Percentiles rank a stretch among this genome's conserved stretches.
Evolutionary conservation across 768 basidiomycete genomes (phyloP).

Genomic region (Hypholoma fasciculare): DNA sequence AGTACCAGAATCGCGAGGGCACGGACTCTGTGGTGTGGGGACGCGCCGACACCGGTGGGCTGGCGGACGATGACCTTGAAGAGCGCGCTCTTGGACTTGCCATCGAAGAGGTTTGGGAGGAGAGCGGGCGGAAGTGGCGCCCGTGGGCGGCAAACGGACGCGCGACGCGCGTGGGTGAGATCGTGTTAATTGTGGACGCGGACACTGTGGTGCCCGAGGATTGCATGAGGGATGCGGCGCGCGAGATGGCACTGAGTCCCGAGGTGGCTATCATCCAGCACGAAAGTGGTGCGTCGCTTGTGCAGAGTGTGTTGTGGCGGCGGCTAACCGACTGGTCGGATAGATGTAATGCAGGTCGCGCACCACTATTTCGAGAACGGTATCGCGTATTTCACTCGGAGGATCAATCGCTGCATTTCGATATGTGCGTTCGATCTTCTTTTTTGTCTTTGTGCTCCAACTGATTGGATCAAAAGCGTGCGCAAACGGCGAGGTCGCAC

Average conservation of each 20-base stretch:
- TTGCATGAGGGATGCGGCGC: conserved; percentile 82
- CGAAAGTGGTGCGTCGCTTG: conserved; percentile 52
- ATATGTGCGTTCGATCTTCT: conserved; percentile 51
- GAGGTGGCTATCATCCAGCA: conserved; percentile 87
- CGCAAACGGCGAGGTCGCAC: conserved; percentile 80
- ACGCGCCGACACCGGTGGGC: conserved; percentile 1
- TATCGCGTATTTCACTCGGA: conserved; percentile 79
- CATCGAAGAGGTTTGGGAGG: conserved; percentile 69
- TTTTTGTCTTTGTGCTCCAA: conserved; percentile 13
- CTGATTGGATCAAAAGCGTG: conserved; percentile 46
- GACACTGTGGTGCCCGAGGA: conserved; percentile 81
- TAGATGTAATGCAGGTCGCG: conserved; percentile 82
- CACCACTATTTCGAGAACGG: conserved; percentile 91
- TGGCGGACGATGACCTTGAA: conserved; percentile 50
- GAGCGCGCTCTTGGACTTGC: conserved; percentile 72
- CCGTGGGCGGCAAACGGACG: conserved; percentile 79
- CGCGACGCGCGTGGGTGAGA: conserved; percentile 69
- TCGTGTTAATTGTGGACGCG: conserved; percentile 79
- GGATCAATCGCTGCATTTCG: conserved; percentile 75
- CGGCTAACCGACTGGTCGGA: not conserved
- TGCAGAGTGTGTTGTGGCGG: too few relatives aligned
- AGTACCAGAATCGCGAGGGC: conserved; percentile 66
- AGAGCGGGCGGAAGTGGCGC: conserved; percentile 47
- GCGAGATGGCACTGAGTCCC: conserved; percentile 75
- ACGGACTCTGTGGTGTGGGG: conserved; percentile 45